Conservation (phyloP, 2,329 filamentous ascomycete species). For the Clarireedia hainanense region DNA sequence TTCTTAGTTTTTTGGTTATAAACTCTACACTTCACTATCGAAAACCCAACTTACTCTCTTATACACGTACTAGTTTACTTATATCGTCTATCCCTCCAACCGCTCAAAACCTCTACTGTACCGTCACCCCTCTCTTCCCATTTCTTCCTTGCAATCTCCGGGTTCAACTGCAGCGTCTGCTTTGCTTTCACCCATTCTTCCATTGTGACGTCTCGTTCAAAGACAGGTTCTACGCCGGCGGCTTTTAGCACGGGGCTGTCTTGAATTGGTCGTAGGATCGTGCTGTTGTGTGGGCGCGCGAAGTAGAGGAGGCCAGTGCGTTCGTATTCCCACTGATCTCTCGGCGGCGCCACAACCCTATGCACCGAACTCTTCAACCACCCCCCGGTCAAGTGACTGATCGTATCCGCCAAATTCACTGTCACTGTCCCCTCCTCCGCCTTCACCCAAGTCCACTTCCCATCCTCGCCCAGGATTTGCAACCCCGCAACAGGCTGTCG, state of each 20-base stretch:
- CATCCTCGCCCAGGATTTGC: constrained; percentile 43
- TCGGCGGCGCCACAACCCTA: constrained; percentile 30
- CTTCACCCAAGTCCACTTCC: constrained; percentile 43
- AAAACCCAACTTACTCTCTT: no score
- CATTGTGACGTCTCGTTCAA: constrained; percentile 37
- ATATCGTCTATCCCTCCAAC: constrained; percentile 27
- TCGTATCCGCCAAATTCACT: constrained; percentile 42
- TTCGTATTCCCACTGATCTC: constrained; percentile 33
- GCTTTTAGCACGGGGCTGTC: constrained; percentile 27
- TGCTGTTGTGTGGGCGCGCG: constrained; percentile 29
- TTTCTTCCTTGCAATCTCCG: constrained; percentile 29
- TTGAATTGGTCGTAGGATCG: constrained; percentile 24
- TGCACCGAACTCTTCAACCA: constrained; percentile 38
- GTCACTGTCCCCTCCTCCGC: constrained; percentile 43
- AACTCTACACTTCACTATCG: no score
- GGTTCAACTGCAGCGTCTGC: constrained; percentile 31
- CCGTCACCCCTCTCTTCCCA: constrained; percentile 30
- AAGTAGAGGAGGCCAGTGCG: constrained; percentile 40
- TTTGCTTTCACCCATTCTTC: constrained; percentile 37
- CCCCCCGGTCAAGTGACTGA: constrained; percentile 41
- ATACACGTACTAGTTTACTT: constrained; percentile 4
- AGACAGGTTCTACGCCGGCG: constrained; percentile 25
- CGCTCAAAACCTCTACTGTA: constrained; percentile 31
- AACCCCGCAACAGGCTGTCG: constrained; percentile 49
- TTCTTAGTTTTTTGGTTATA: no score